phyloP scores from a whole-genome alignment of 2,329 filamentous ascomycete species.

The Magnaporthiopsis rhizophila region DNA sequence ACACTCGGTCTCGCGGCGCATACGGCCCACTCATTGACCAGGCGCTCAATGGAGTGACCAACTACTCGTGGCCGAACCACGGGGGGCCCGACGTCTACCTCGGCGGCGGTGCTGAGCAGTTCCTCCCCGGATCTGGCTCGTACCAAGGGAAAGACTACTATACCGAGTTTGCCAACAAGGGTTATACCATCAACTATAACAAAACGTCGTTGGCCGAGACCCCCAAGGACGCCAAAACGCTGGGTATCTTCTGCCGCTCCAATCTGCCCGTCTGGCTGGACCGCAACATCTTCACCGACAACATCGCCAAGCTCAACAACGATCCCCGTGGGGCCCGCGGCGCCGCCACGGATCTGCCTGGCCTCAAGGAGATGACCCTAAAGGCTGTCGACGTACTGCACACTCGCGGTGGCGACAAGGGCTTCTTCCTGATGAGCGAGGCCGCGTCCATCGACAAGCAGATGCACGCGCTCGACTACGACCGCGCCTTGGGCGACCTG shows the following conservation, averaged over 20 bases:
- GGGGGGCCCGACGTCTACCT: slow-evolving; percentile 74
- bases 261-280: slow-evolving; percentile 83
- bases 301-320: slow-evolving; percentile 58
- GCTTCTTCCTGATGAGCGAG: slow-evolving; percentile 84
- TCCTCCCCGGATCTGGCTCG: slow-evolving; percentile 56
- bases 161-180: slow-evolving; percentile 62
- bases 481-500: slow-evolving; percentile 75
- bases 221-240: slow-evolving; percentile 51
- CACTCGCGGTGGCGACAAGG: slow-evolving; percentile 55
- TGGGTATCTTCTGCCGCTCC: slow-evolving; percentile 69
- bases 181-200: slow-evolving; percentile 66
- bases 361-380: slow-evolving; percentile 82
- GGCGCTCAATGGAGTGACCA: slow-evolving; percentile 65
- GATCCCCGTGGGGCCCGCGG: slow-evolving; percentile 57
- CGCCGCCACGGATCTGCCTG: slow-evolving; percentile 66
- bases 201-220: slow-evolving; percentile 59
- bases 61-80: slow-evolving; percentile 74
- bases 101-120: slow-evolving; percentile 76
- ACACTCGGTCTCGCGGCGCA: slow-evolving; percentile 61
- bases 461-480: slow-evolving; percentile 81
- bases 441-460: slow-evolving; percentile 83
- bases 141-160: slow-evolving; percentile 73
- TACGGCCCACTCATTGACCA: slow-evolving; percentile 70
- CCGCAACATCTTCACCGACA: slow-evolving; percentile 69
- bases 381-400: slow-evolving; percentile 79